Base-by-base conservation (phyloP, 2,329 filamentous ascomycete genomes). In the Thelonectria blattea region DNA sequence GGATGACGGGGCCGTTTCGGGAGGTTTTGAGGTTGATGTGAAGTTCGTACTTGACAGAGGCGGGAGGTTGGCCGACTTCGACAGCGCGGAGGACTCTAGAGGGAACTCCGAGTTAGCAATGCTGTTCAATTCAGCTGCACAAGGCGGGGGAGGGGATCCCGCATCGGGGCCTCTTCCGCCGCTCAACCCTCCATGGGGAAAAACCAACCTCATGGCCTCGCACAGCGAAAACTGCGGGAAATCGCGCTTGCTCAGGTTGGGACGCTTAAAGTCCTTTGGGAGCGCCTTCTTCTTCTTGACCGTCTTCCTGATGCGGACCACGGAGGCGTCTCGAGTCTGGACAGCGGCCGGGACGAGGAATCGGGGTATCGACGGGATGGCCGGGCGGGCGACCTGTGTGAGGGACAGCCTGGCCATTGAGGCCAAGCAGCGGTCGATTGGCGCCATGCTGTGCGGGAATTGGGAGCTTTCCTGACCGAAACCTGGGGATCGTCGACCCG, bases 11-110 rank as follows among this genome's bases (percentile, higher is more conserved):
- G 1, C 93, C 93, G 76, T 93, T 93, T 75, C 93, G 94, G 68
- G 87, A 83, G 2, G 94, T 93, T 72, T 89, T 89, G 64, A 99
- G 80, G 72, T 90, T 93, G 69, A 99, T 80, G 71, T 91, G 85
- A 52, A 98, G 71, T 75, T 98, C 95, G 81, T 99, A 99, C 76
- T 97, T 98, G 68, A 88, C 82, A 11, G 83, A 81, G 3, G 84
- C 83, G 3, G 91, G 90, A 50, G 89, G 85, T 54, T 87, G 87
- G 72, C 95, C 94, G 69, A 97, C 93, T 85, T 99, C 95, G 72
- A 90, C 88, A 49, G 95, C 94, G 71, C 92, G 91, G 66, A 99
- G 87, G 75, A 97, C 95, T 74, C 93, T 97, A n/a, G 18, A 51
- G 22, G 57, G 5, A 7, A 7, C 8, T 30, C 5, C 27, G 52